Evolutionary conservation across 768 basidiomycete genomes (phyloP).

Genomic region (Cubamyces lactineus): DNA sequence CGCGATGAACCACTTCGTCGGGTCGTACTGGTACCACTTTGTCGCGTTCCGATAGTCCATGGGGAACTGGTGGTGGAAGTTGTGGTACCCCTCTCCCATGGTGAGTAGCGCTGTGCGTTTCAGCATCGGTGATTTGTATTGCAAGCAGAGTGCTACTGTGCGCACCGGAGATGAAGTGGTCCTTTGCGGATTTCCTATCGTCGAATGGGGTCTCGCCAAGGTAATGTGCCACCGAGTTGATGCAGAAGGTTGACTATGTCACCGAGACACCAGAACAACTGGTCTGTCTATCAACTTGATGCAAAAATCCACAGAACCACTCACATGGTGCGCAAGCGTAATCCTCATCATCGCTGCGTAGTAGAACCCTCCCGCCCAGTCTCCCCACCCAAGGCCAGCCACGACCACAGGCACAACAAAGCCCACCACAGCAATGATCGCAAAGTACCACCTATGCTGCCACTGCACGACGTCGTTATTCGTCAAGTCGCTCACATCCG

Average conservation of each 20-base stretch:
- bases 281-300: not conserved
- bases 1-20: slow-evolving; percentile 82
- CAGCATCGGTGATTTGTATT: not conserved
- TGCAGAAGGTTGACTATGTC: slow-evolving; percentile 52
- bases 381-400: slow-evolving; percentile 55
- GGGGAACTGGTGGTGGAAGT: slow-evolving; percentile 67
- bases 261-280: not conserved
- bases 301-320: slow-evolving; percentile 23
- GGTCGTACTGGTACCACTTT: slow-evolving; percentile 72
- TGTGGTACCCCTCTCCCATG: slow-evolving; percentile 86
- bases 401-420: slow-evolving; percentile 50
- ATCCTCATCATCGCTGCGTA: slow-evolving; percentile 53
- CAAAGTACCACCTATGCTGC: slow-evolving; percentile 55
- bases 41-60: slow-evolving; percentile 58
- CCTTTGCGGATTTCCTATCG: slow-evolving; percentile 56
- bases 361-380: slow-evolving; percentile 56
- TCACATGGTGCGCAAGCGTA: slow-evolving; percentile 54
- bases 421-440: slow-evolving; percentile 47
- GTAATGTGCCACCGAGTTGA: slow-evolving; percentile 64
- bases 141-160: not conserved
- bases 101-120: slow-evolving; percentile 42
- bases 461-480: slow-evolving; percentile 51
- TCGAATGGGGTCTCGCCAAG: slow-evolving; percentile 58
- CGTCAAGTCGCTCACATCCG: slow-evolving; percentile 53
- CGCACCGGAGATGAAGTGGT: slow-evolving; percentile 49